Percentiles rank a stretch among this genome's conserved stretches.
phyloP scores from a whole-genome alignment of 2,329 filamentous ascomycete species.

The Ilyonectria destructans region DNA sequence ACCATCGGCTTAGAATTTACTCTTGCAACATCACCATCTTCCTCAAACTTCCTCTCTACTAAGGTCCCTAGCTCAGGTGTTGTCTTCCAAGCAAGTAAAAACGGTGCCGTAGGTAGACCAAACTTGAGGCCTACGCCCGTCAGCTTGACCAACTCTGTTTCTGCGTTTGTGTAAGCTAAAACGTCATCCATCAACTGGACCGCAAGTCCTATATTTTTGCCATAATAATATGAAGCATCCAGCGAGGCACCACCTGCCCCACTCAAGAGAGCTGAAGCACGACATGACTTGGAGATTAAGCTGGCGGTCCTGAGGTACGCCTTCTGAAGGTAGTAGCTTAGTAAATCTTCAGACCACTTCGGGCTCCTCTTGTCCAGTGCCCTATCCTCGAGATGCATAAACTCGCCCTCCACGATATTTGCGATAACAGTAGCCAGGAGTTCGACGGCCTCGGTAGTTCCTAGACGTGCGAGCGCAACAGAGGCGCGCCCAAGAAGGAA shows the following conservation, averaged over 20 bases:
- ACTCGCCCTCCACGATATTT: slow-evolving; percentile 97
- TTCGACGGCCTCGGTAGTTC: slow-evolving; percentile 95
- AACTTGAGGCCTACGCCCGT: slow-evolving; percentile 95
- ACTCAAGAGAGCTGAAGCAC: slow-evolving; percentile 89
- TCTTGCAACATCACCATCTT: slow-evolving; percentile 86
- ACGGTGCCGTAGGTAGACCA: slow-evolving; percentile 91
- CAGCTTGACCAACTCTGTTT: slow-evolving; percentile 91
- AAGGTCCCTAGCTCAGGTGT: slow-evolving; percentile 87
- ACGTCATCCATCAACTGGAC: slow-evolving; percentile 99
- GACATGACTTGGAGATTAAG: slow-evolving; percentile 95
- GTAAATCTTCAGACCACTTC: slow-evolving; percentile 87
- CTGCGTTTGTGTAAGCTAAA: slow-evolving; percentile 94
- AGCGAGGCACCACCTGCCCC: slow-evolving; percentile 84
- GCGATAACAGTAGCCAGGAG: slow-evolving; percentile 96
- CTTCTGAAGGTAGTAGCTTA: slow-evolving; percentile 96
- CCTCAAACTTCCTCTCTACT: slow-evolving; percentile 91
- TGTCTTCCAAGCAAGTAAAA: slow-evolving; percentile 96
- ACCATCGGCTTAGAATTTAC: slow-evolving; percentile 65
- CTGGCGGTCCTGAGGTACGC: slow-evolving; percentile 98
- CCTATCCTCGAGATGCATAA: slow-evolving; percentile 99
- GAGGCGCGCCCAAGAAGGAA: slow-evolving; percentile 95
- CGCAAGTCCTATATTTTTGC: slow-evolving; percentile 92
- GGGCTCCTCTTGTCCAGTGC: slow-evolving; percentile 89
- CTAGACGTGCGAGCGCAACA: slow-evolving; percentile 89
- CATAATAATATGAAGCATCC: slow-evolving; percentile 94